Conservation (phyloP, 768 basidiomycete genomes). For the Amanita subjunquillea region DNA sequence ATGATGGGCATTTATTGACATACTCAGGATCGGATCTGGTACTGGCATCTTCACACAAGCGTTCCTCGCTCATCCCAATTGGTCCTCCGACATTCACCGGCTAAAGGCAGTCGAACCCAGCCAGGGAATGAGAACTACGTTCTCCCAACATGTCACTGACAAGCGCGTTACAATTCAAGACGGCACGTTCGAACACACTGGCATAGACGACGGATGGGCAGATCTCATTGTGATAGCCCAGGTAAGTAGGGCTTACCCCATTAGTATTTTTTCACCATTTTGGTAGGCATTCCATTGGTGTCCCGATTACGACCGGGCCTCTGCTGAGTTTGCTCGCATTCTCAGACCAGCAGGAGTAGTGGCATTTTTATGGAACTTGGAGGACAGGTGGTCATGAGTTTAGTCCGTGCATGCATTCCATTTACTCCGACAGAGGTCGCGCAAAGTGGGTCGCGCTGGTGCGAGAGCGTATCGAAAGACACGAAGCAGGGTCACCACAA, state of each 20-base stretch:
- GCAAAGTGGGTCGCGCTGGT: constrained; percentile 70
- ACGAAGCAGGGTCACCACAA: constrained; percentile 73
- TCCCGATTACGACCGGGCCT: constrained; percentile 63
- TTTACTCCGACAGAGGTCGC: constrained; percentile 27
- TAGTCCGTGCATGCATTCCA: neutral
- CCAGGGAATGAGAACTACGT: constrained; percentile 73
- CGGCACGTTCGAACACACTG: constrained; percentile 62
- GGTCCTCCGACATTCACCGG: constrained; percentile 36
- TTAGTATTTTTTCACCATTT: neutral
- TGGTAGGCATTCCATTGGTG: constrained; percentile 90
- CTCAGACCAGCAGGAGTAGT: constrained; percentile 67
- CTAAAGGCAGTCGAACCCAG: constrained; percentile 78
- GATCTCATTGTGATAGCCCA: constrained; percentile 75
- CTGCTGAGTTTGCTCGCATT: constrained; percentile 68
- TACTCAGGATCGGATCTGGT: constrained; percentile 63
- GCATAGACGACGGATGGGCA: constrained; percentile 57
- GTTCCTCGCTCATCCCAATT: constrained; percentile 53
- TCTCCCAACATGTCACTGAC: constrained; percentile 45
- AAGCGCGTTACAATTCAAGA: constrained; percentile 41
- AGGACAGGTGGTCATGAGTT: constrained; percentile 46
- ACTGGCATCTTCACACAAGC: constrained; percentile 88
- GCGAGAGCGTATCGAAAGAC: constrained; percentile 55
- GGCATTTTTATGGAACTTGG: constrained; percentile 85
- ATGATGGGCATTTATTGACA: neutral
- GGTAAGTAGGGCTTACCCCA: constrained; percentile 21